A percentile compares a stretch with the other conserved stretches of the same genome.
Conservation (phyloP, 257 asterid genomes). For the Echites panduratus region DNA sequence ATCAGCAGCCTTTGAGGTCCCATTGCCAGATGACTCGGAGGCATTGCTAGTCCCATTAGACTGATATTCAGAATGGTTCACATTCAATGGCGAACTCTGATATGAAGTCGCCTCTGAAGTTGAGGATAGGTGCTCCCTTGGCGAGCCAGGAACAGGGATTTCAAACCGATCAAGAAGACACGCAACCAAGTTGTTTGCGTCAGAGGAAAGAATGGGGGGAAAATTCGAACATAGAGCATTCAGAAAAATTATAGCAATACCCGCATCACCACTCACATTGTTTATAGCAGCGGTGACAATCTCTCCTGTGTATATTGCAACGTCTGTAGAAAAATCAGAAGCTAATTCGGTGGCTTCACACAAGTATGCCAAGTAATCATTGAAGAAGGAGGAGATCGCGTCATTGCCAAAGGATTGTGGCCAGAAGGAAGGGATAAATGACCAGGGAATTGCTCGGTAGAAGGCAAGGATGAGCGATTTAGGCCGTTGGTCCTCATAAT, state of each 20-base stretch:
- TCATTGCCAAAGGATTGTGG: conserved; percentile 72
- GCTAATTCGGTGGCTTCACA: conserved; percentile 52
- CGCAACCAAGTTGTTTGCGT: conserved; percentile 59
- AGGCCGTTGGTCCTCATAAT: conserved; percentile 54
- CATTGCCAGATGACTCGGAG: conserved; percentile 27
- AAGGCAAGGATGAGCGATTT: conserved; percentile 67
- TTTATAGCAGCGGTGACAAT: conserved; percentile 50
- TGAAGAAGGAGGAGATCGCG: conserved; percentile 54
- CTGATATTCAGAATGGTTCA: conserved; percentile 20
- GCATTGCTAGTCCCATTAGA: conserved; percentile 20
- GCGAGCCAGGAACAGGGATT: conserved; percentile 44
- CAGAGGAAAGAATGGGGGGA: conserved; percentile 65
- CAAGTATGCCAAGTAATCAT: conserved; percentile 53
- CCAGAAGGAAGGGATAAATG: conserved; percentile 67
- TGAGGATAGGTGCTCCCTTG: conserved; percentile 20
- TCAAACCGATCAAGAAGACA: conserved; percentile 66
- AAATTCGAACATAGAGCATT: conserved; percentile 57
- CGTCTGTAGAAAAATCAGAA: conserved; percentile 57
- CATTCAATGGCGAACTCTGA: conserved; percentile 28
- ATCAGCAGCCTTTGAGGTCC: conserved; percentile 17
- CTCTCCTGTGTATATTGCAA: conserved; percentile 75
- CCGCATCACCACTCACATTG: conserved; percentile 31
- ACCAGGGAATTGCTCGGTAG: conserved; percentile 67
- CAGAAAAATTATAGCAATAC: conserved; percentile 49
- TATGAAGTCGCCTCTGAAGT: conserved; percentile 28